Evolutionary conservation across 2,329 filamentous ascomycete genomes (phyloP), one percentile per base, ranked within the genome.

Genomic region (Arachnomyces sp.): DNA sequence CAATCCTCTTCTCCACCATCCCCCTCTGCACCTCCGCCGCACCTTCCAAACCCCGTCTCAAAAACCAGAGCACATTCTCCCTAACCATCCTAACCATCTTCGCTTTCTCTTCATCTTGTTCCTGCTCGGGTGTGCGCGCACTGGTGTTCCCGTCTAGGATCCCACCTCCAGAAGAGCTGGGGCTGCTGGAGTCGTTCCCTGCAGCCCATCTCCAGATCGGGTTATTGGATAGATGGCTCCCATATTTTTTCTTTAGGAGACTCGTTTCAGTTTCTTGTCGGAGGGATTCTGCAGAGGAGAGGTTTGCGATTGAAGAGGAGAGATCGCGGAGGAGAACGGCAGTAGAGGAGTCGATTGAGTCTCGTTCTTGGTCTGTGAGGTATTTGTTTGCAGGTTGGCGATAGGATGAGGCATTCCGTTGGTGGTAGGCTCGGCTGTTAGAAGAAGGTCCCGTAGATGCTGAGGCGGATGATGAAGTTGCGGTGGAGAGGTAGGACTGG

Each of bases 1-100:
- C 80, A 50, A 96, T 71, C 52, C 92, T 71, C 55, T 86, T 84
- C 67, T 95, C 89, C 74, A 96, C 95, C 87, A 96, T 95, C 37
- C 75, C 77, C 53, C 86, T 80, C 68, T 96, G 90, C 47, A 83
- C 79, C 52, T 78, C 74, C 31, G 84, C 83, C 42, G 83, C 88
- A 49, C 78, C 73, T 64, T 92, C 84, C 47, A 96, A 65, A 53
- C 79, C 75, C 56, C 82, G 75, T 47, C 85, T 74, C 53, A 98
- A 60, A 52, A 83, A 89, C 81, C 84, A 90, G 8, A 96, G 67
- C 34, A 98, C 79, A 47, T 82, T 82, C 54, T 94, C 89, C 38
- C 89, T 72, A 50, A 94, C 84, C 36, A 77, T 74, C 37, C 75
- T 80, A 5, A 84, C 64, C 31, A 77, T 78, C 46, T 78, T 78